Conservation (phyloP, 2,329 filamentous ascomycete species). For the Phaeosphaeria sp. region DNA sequence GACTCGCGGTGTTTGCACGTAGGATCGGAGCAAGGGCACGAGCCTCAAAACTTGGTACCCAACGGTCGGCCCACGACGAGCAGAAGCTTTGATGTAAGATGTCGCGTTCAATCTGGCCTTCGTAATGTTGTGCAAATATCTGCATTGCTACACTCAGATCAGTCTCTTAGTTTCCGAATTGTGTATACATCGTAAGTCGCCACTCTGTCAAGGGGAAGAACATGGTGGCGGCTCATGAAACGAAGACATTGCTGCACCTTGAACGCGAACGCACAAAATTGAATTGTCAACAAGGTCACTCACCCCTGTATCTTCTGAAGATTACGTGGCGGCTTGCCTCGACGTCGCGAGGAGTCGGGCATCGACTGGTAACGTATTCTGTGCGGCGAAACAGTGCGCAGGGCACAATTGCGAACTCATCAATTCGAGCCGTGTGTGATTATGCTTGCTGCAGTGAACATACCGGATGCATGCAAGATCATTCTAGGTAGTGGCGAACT, state of each 20-base stretch:
- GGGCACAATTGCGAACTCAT: background rate
- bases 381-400: background rate
- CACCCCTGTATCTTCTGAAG: background rate
- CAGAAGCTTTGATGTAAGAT: background rate
- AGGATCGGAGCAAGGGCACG: background rate
- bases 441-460: background rate
- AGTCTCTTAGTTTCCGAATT: too few relatives aligned
- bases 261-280: background rate
- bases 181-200: too few relatives aligned
- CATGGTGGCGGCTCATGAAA: background rate
- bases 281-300: background rate
- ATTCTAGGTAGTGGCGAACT: background rate
- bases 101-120: background rate
- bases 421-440: background rate
- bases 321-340: background rate
- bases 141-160: background rate
- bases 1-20: background rate
- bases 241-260: background rate
- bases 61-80: background rate
- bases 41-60: background rate
- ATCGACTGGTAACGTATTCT: too few relatives aligned
- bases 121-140: background rate
- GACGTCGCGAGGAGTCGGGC: background rate
- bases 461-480: background rate
- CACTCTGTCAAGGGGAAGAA: background rate